Base-by-base conservation (phyloP, 257 asterid genomes). In the Schizonepeta tenuifolia region DNA sequence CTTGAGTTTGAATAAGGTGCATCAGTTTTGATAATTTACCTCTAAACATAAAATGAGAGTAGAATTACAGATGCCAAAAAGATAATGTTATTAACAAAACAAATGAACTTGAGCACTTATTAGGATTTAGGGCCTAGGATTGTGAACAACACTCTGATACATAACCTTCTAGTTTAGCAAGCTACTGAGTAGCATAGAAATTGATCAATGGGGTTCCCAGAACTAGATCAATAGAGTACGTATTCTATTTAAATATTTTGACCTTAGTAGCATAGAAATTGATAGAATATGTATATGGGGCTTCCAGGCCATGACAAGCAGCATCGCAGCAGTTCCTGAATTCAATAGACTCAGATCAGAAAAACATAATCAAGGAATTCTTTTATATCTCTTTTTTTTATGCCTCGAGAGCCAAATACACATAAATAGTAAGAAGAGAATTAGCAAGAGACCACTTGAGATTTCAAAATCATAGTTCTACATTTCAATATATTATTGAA, bases 311-410 rank as follows among this genome's bases (percentile, higher is more conserved):
- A 92, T 81, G 83, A 88, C 84, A 72, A 95, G 99, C 79, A 95
- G 86, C 92, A 95, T 90, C 9, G 86, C 89, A 83, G 98, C 96
- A 56, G 98, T 95, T 83, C 99, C 99, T 95, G 89, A 79, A 81
- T 73, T 78, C 28, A 76, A 71, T 18, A 33, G 69, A 50, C 72
- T 50, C 62, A 65, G 67, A 65, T 47, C 68, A 69, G 70, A 65
- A 28, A 62, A 60, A 47, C 65, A 62, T 55, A 67, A 71, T 40
- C 17, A 15, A 64, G 57, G 54, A 60, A 47, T 24, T 36, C 72
- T 76, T 54, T 43, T 4, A 17, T 47, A 15, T 76, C 3, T 67
- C 60, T 40, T 15, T 26, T 6, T 51, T 47, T 61, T 46, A 47
- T 38, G 49, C 35, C 55, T 71, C 57, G 41, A 47, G 59, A 61